Conservation (phyloP, 345 rosid species). For the Psidium guajava region DNA sequence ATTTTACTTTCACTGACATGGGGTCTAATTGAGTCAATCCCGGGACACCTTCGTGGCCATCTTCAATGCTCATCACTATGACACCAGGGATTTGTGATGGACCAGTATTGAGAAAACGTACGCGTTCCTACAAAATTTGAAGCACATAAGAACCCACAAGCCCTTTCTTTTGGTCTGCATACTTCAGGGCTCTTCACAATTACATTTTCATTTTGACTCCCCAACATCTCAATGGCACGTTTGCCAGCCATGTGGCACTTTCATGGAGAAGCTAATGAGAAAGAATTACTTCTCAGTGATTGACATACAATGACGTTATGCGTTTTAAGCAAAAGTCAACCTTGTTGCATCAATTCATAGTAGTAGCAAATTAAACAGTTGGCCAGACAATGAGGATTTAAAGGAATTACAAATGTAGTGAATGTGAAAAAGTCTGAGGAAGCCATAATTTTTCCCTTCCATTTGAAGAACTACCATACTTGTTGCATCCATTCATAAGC, state of each 20-base stretch:
- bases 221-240: background rate
- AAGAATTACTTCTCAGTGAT: background rate
- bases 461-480: background rate
- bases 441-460: background rate
- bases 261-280: too few species aligned
- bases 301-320: background rate
- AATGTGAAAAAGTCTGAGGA: background rate
- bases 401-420: background rate
- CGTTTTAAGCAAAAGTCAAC: background rate
- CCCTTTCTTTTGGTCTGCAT: background rate
- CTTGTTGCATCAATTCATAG: background rate
- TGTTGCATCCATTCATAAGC: background rate
- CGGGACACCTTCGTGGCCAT: slow-evolving; percentile 47
- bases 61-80: slow-evolving; percentile 86
- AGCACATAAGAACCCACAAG: background rate
- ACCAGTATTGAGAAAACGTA: slow-evolving; percentile 67
- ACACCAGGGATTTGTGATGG: slow-evolving; percentile 66
- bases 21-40: slow-evolving; percentile 62
- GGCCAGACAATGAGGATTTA: background rate
- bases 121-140: slow-evolving; percentile 1
- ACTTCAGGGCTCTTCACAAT: background rate
- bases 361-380: background rate
- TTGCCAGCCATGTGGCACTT: background rate
- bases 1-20: slow-evolving; percentile 26
- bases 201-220: background rate